These are phyloP conservation scores for Phallus indusiatus DNA, from an alignment of 768 basidiomycete genomes.

Conservation along the genomic window DNA sequence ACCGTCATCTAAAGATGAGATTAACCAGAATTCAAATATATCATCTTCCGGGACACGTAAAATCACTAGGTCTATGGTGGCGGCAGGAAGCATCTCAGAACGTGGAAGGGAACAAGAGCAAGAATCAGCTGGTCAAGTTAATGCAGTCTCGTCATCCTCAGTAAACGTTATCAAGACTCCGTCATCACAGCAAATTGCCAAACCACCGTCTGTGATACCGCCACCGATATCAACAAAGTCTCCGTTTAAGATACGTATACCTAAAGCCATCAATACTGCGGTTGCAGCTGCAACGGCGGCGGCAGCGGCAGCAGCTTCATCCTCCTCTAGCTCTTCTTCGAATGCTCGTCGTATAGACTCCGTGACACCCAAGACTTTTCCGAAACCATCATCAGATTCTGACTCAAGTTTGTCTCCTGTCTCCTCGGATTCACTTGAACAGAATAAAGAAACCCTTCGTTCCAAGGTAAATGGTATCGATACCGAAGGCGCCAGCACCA, in stretches of 20 bases:
- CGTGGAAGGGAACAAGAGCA: neutral
- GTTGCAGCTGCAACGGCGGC: slow-evolving; percentile 8
- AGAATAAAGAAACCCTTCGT: neutral
- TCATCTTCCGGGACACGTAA: neutral
- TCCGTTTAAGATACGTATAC: slow-evolving; percentile 9
- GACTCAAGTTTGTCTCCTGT: slow-evolving; percentile 4
- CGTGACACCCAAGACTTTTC: neutral
- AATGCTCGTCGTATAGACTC: neutral
- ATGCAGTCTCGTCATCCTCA: neutral
- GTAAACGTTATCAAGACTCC: neutral
- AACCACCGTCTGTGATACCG: neutral
- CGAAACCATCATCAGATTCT: neutral
- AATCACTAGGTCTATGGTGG: neutral
- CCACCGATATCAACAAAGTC: neutral
- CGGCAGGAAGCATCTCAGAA: neutral
- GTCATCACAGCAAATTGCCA: neutral
- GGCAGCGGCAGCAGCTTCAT: slow-evolving; percentile 1
- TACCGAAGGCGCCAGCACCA: neutral
- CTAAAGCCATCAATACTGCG: slow-evolving; percentile 8
- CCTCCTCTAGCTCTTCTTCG: neutral
- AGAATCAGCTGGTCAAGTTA: neutral
- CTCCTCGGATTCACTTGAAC: neutral
- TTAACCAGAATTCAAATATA: neutral
- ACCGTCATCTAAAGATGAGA: neutral
- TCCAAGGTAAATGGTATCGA: neutral